Base-by-base conservation (phyloP, 768 basidiomycete genomes). In the Rhodotorula babjevae region DNA sequence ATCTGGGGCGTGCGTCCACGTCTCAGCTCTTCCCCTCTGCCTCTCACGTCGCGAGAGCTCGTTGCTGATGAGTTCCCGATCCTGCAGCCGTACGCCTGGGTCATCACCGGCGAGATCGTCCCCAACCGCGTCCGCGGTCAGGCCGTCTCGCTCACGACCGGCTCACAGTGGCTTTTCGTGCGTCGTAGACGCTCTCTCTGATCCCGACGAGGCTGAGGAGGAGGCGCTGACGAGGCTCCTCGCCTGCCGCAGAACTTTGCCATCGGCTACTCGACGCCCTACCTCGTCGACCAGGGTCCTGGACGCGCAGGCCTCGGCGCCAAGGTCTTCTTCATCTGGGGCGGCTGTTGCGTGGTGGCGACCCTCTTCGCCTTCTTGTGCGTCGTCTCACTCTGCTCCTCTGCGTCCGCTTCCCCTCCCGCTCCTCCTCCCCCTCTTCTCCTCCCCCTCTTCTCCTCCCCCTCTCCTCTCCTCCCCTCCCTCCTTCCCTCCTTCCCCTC, bases 91-190 rank as follows among this genome's bases (percentile, higher is more conserved):
- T 65, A 76, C 42, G 53, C 53, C 11, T 64, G 63, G 63, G 58
- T 71, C 65, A 53, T 71, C 76, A 85, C 85, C 69, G 88, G 40
- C 42, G 59, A 60, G 42, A 58, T 60, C 14, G 25, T 60, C 0
- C 59, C 59, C 6, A 60, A 60, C 42, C 52, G 61, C 31, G 57
- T 61, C 12, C 90, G 90, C 81, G 88, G 89, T 49, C 90, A 90
- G 83, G 89, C 86, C 67, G 88, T 92, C 84, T 89, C 87, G 14
- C 85, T 92, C 73, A 86, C 88, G 27, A 85, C 85, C 61, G 88
- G 82, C 80, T 89, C 82, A 63, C 88, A 89, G 83, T 89, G 88
- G 87, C 81, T 89, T 1, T 25, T 19, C 6, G 47, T 47, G 47
- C 47, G 15, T 47, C 47, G 4, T 47, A 4, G 15, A 16, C 47